phyloP scores from a whole-genome alignment of 1,139 yeast genomes.

The Diutina neorugosa region DNA sequence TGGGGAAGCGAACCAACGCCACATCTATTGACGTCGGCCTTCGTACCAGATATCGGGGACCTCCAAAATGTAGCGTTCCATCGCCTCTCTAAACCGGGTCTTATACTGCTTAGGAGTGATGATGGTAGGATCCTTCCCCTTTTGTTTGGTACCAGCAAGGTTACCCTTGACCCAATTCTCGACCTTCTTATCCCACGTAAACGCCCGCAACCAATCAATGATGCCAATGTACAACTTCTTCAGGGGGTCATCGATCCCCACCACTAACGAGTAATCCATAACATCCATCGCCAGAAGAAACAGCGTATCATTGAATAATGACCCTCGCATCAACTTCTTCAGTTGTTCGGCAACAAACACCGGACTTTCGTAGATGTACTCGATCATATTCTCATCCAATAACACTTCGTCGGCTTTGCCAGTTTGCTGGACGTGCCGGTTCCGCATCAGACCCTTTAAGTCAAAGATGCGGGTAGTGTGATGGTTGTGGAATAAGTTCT shows the following conservation, averaged over 20 bases:
- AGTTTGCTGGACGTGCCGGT: constrained; percentile 91
- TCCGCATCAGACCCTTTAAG: constrained; percentile 95
- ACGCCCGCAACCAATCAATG: constrained; percentile 89
- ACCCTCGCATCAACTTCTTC: constrained; percentile 72
- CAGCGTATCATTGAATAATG: constrained; percentile 88
- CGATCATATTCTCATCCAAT: constrained; percentile 96
- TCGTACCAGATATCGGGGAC: constrained; percentile 84
- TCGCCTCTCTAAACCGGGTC: constrained; percentile 89
- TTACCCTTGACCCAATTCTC: constrained; percentile 97
- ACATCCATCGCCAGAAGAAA: constrained; percentile 96
- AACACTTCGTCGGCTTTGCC: constrained; percentile 92
- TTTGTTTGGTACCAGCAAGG: constrained; percentile 48
- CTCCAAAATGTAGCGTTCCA: constrained; percentile 90
- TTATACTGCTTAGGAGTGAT: constrained; percentile 94
- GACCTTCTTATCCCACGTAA: constrained; percentile 96
- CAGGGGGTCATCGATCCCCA: constrained; percentile 72
- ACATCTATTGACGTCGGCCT: constrained; percentile 12
- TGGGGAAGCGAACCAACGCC: neutral
- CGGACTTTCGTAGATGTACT: constrained; percentile 92
- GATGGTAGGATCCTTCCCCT: constrained; percentile 91
- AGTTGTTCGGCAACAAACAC: constrained; percentile 89
- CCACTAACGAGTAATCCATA: constrained; percentile 94
- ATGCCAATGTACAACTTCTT: constrained; percentile 79
- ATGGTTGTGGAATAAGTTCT: constrained; percentile 78
- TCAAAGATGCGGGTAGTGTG: constrained; percentile 85